Conservation (phyloP, 495 filamentous ascomycete species). For the Sabuloglossum arenarium region DNA sequence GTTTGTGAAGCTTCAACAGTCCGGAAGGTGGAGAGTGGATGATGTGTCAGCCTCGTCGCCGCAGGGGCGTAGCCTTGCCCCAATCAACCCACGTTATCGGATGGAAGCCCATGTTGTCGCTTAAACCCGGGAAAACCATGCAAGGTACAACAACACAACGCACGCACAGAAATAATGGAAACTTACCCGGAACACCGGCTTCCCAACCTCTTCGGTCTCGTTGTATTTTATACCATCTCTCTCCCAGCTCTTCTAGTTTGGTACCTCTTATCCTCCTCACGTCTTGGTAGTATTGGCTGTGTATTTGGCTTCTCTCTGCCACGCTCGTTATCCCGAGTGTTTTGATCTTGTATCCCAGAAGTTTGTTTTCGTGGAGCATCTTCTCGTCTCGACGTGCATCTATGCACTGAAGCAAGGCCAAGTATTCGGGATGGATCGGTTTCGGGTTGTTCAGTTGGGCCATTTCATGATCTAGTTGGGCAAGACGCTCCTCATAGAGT, state of each 20-base stretch:
- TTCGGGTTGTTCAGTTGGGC: conserved; percentile 55
- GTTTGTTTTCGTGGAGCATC: conserved; percentile 47
- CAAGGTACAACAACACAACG: background rate
- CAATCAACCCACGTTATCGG: background rate
- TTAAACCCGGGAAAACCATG: background rate
- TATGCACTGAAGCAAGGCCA: conserved; percentile 67
- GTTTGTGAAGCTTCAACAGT: background rate
- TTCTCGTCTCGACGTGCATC: conserved; percentile 62
- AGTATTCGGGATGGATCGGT: conserved; percentile 70
- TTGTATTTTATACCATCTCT: conserved; percentile 78
- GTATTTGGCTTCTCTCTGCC: conserved; percentile 60
- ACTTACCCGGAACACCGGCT: conserved; percentile 57
- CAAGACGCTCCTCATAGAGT: conserved; percentile 70
- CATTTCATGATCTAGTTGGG: conserved; percentile 62
- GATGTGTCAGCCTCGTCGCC: background rate
- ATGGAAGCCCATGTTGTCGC: background rate
- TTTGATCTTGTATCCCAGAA: conserved; percentile 50
- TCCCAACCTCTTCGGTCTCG: conserved; percentile 71
- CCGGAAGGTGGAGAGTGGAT: background rate
- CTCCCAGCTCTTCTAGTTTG: conserved; percentile 57
- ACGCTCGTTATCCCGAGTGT: conserved; percentile 49
- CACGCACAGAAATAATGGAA: conserved; percentile 13
- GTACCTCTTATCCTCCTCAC: conserved; percentile 62
- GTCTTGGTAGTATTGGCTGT: conserved; percentile 70
- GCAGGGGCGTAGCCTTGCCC: background rate